Base-by-base conservation (phyloP, 306 rosid genomes). In the Quercus gilva region DNA sequence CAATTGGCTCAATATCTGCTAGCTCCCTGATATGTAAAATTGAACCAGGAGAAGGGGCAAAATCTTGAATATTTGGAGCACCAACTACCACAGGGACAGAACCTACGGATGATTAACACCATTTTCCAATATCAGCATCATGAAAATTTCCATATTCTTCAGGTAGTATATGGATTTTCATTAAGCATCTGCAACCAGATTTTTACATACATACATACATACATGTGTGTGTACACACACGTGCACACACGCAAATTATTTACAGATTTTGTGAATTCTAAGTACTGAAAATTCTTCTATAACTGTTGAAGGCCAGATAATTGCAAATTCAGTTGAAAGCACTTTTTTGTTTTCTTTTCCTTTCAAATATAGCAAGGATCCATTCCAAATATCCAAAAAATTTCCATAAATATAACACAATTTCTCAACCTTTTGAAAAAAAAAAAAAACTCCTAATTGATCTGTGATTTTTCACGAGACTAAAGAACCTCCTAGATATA, bases 41-140 rank as follows among this genome's bases (percentile, higher is more conserved):
- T 28, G 99, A 89, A 85, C 89, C 85, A 52, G 87, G 87, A 74
- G 84, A 83, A 79, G 99, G 99, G 69, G 97, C 90, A 71, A 87
- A 95, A 26, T 95, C 99, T 85, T 86, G 87, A 88, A 93, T 93
- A 78, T 95, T 95, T 69, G 99, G 96, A 83, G 99, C 89, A 59
- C 99, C 99, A 78, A 95, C 85, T 73, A 93, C 97, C 83, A 95
- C 97, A 26, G 99, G 98, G 64, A 95, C 74, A 55, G 97, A 68
- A 87, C 99, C 99, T 95, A 76, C 43, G 67, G 56, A 74, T 63
- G 53, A 73, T 25, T 76, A 69, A 49, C 18, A 73, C 83, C 71
- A 78, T 76, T 83, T 81, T 86, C 73, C 41, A 75, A 61, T 33
- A 29, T 70, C 51, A 70, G 81, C 51, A 78, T 8, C 64, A 25